Base-by-base conservation (phyloP, 2,329 filamentous ascomycete genomes). In the Fusarium caatingaense region DNA sequence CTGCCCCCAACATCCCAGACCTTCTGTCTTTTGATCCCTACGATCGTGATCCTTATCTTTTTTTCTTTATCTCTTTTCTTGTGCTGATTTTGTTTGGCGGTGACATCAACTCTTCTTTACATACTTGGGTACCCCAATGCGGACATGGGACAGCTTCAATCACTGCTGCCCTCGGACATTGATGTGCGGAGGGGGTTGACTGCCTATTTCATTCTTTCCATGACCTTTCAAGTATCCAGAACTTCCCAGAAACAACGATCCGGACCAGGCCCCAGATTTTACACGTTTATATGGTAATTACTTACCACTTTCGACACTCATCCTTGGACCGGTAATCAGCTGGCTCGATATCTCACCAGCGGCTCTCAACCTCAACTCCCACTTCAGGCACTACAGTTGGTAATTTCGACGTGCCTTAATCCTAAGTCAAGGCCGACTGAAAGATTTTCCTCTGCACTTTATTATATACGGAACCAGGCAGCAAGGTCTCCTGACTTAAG, bases 1-100 rank as follows among this genome's bases (percentile, higher is more conserved):
- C 66, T 64, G 44, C 66, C 66, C 69, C 72, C 70, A 65, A 66
- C 64, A 69, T 60, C 59, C 55, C 69, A 62, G 49, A 37, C 58
- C 56, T 57, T 63, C 60, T 69, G 18, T 37, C 34, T 37, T 37
- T n/a, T 55, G 34, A 57, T 66, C 56, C 60, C 56, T 62, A 56
- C 56, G 47, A 65, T 72, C 66, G 56, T 45, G 55, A 61, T 62
- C 60, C 41, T 49, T 45, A 41, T 65, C 32, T 40, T 48, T 20
- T 27, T 50, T n/a, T 16, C 16, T 32, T 8, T 32, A n/a, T 15
- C 11, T 32, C 23, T 23, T 15, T 28, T 28, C 16, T 21, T 37
- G 15, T 27, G 18, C 23, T 41, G 25, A 13, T 21, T 30, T 13
- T 48, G 44, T 8, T 51, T 23, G 23, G 23, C 18, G 12, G 34